Evolutionary conservation across 371 early-diverging fungal species (phyloP), one percentile per base, ranked within the genome.

Genomic region (Synchytrium microbalum): DNA sequence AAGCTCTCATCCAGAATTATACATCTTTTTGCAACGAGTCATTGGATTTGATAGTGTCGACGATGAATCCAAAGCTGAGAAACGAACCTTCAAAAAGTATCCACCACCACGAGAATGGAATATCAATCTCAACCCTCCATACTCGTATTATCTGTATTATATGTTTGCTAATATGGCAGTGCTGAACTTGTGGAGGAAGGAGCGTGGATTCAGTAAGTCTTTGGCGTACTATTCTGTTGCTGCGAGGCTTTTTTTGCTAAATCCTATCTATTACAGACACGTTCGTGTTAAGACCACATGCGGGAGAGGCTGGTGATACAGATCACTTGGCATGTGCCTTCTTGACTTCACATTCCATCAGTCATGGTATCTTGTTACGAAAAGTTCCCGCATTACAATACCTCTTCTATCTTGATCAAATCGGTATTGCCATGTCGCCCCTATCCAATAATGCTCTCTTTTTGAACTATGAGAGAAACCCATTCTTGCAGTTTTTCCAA

Each of bases 341-440:
- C 74, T 76, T 99, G 58, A 88, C 94, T 0, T 87, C 96, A 2
- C 87, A 90, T 68, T 83, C 88, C 63, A 99, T 99, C 74, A 86
- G 83, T 64, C 99, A 99, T 75, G 99, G 99, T 60, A 96, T 99
- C 61, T 74, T 96, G 23, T 75, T 99, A 32, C 86, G 99, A 52
- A 99, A 99, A 68, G 96, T 95, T 0, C 96, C 96, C 13, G 96
- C 91, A 0, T 75, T 99, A 58, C 96, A 97, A 77, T 99, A 99
- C 70, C 83, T 99, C 67, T 72, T 84, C 77, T 99, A 99, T 72
- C 72, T 98, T 61, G 85, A 92, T 60, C 97, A 98, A 71, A 89
- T 99, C 60, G 96, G 95, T 16, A 89, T 99, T 66, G 95, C 98
- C 69, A 97, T 99, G 98, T 95, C 95, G 1, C 99, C 99, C 5